A percentile compares a stretch with the other conserved stretches of the same genome.
phyloP scores from a whole-genome alignment of 129 eudicot genomes.

The Escallonia rubra region DNA sequence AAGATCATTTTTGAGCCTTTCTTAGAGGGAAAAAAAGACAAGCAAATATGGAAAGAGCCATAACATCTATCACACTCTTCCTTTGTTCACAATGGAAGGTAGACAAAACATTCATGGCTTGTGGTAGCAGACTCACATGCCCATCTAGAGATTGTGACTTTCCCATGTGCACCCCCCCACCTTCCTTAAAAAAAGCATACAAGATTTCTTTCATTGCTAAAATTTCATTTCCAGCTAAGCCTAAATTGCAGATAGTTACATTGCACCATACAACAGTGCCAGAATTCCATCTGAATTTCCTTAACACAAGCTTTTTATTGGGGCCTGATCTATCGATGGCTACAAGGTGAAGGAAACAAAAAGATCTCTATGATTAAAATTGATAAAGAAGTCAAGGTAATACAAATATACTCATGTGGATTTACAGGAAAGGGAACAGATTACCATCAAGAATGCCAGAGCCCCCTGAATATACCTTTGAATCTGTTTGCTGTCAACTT shows the following conservation, averaged over 20 bases:
- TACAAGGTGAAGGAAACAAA: background rate
- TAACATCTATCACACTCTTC: background rate
- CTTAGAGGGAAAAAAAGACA: background rate
- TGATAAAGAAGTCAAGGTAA: background rate
- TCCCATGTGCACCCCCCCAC: conserved; percentile 19
- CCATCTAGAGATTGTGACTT: conserved; percentile 8
- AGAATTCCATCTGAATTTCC: background rate
- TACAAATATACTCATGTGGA: background rate
- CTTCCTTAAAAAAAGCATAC: background rate
- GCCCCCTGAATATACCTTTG: conserved; percentile 26
- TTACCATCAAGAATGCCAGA: conserved; percentile 40
- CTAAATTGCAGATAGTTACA: background rate
- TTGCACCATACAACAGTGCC: background rate
- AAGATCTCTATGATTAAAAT: background rate
- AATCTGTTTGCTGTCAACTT: conserved; percentile 39
- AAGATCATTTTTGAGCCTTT: too few relatives aligned
- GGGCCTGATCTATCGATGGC: background rate
- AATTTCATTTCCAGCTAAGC: background rate
- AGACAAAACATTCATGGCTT: conserved; percentile 24
- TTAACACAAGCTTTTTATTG: background rate
- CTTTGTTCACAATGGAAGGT: background rate
- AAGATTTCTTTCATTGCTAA: background rate
- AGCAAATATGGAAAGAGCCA: background rate
- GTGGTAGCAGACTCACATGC: conserved; percentile 22
- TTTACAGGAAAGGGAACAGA: conserved; percentile 2